Conservation (phyloP, 2,329 filamentous ascomycete species). For the Phyllosticta citriasiana region DNA sequence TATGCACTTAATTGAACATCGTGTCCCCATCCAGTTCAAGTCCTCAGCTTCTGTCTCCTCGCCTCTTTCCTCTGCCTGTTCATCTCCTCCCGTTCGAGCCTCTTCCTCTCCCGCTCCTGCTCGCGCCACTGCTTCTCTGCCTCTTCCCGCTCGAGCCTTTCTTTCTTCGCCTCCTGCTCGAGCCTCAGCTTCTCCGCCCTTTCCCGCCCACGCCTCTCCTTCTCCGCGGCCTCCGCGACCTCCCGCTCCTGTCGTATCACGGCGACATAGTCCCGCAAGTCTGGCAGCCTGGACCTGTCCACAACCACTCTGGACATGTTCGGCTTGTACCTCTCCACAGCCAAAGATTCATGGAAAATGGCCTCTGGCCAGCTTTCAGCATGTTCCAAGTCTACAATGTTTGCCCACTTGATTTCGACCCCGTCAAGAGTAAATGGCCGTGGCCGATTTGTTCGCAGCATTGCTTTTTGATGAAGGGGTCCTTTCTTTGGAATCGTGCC, state of each 20-base stretch:
- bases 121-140: background rate
- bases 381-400: constrained; percentile 24
- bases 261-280: background rate
- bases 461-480: background rate
- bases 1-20: too few species aligned
- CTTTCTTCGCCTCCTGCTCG: background rate
- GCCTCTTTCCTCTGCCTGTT: background rate
- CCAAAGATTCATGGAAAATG: constrained; percentile 13
- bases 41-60: background rate
- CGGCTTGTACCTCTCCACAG: background rate
- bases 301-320: background rate
- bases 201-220: background rate
- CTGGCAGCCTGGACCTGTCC: background rate
- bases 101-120: background rate
- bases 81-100: background rate
- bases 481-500: constrained; percentile 1
- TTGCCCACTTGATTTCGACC: constrained; percentile 24
- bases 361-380: constrained; percentile 13
- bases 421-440: constrained; percentile 19
- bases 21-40: background rate
- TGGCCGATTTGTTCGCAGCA: background rate
- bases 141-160: background rate
- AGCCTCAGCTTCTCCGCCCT: background rate
- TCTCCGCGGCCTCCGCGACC: background rate
- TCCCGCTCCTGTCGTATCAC: background rate